phyloP scores from a whole-genome alignment of 1,139 yeast species.

The Suhomyces taliae region DNA sequence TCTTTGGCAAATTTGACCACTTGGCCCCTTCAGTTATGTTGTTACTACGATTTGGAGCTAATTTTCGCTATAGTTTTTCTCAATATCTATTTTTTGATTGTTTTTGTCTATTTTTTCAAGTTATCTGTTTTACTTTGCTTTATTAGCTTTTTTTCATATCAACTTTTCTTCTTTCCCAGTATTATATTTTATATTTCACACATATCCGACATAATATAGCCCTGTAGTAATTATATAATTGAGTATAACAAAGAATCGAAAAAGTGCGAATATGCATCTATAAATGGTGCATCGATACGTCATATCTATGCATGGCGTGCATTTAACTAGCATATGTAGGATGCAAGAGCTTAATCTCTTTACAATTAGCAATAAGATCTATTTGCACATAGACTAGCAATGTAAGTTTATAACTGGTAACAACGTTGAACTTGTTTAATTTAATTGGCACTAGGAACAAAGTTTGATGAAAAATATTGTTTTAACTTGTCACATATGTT shows the following conservation, averaged over 20 bases:
- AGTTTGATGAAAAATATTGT: too few relatives aligned
- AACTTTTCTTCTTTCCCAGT: slow-evolving; percentile 11
- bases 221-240: too few relatives aligned
- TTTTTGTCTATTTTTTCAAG: slow-evolving; percentile 1
- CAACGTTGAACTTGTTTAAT: too few relatives aligned
- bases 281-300: slow-evolving; percentile 5
- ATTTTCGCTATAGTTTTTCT: not conserved
- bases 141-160: slow-evolving; percentile 2
- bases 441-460: too few relatives aligned
- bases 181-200: slow-evolving; percentile 9
- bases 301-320: slow-evolving; percentile 5
- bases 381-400: too few relatives aligned
- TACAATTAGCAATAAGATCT: too few relatives aligned
- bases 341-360: not conserved
- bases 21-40: not conserved
- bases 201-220: not conserved
- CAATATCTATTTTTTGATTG: not conserved
- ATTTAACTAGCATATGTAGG: not conserved
- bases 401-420: too few relatives aligned
- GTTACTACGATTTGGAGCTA: not conserved
- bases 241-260: too few relatives aligned
- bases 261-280: not conserved
- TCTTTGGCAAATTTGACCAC: not conserved
- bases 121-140: not conserved
- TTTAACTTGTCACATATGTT: too few relatives aligned